Evolutionary conservation across 306 rosid species (phyloP).

Genomic region (Vachellia collinsii): DNA sequence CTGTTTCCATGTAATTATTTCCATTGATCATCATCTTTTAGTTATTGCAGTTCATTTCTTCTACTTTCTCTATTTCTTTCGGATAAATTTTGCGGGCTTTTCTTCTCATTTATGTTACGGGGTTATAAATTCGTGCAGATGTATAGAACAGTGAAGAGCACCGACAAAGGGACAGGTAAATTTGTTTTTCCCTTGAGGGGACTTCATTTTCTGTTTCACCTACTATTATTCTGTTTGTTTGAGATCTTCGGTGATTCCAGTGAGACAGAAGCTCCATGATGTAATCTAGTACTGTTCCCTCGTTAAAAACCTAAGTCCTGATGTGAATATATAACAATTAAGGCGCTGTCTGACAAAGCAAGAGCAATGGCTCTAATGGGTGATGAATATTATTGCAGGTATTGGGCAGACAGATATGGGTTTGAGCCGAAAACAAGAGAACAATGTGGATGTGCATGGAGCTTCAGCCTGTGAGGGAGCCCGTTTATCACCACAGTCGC

Average conservation of each 20-base stretch:
- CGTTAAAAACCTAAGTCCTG: constrained; percentile 26
- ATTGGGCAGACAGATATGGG: constrained; percentile 51
- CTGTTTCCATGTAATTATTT: constrained; percentile 25
- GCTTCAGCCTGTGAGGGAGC: constrained; percentile 37
- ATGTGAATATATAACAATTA: constrained; percentile 51
- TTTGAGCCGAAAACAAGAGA: constrained; percentile 47
- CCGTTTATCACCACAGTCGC: constrained; percentile 28
- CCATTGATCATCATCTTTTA: constrained; percentile 18
- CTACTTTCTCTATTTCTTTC: constrained; percentile 15
- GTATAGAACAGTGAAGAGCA: constrained; percentile 99
- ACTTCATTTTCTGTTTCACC: constrained; percentile 37
- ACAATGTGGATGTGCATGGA: constrained; percentile 39
- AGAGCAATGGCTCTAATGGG: constrained; percentile 35
- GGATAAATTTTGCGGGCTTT: constrained; percentile 40
- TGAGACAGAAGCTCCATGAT: constrained; percentile 54
- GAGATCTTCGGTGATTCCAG: constrained; percentile 42
- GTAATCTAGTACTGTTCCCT: constrained; percentile 38
- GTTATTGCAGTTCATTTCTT: neutral
- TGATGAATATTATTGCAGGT: constrained; percentile 56
- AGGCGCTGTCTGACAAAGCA: constrained; percentile 51
- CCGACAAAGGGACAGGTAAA: constrained; percentile 82
- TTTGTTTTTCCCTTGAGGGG: constrained; percentile 40
- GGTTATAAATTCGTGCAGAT: constrained; percentile 71
- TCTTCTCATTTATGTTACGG: constrained; percentile 36
- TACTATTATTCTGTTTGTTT: constrained; percentile 59